phyloP scores from a whole-genome alignment of 2,329 filamentous ascomycete genomes.

The Colletotrichum spaethianum region DNA sequence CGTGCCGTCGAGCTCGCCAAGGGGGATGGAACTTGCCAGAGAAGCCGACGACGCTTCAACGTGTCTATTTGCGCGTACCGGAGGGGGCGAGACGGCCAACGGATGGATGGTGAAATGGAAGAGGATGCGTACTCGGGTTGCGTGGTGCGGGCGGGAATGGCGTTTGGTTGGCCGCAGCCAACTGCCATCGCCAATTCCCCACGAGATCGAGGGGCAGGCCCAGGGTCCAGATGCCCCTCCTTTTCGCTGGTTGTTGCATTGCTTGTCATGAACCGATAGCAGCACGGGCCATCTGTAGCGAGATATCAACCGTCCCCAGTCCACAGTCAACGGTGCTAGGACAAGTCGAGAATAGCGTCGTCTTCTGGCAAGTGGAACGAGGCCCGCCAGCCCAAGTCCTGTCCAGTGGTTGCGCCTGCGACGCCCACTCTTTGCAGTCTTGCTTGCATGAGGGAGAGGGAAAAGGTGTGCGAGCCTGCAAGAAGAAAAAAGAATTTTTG shows the following conservation, averaged over 20 bases:
- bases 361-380: constrained; percentile 19
- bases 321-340: constrained; percentile 10
- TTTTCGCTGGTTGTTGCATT: constrained; percentile 8
- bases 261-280: constrained; percentile 39
- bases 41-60: constrained; percentile 4
- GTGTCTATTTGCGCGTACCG: constrained; percentile 32
- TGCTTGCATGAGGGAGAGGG: constrained; percentile 26
- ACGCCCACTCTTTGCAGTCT: constrained; percentile 35
- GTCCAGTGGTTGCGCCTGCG: constrained; percentile 17
- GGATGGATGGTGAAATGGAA: background rate
- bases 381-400: constrained; percentile 25
- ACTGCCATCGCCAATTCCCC: constrained; percentile 35
- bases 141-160: constrained; percentile 33
- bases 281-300: constrained; percentile 19
- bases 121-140: constrained; percentile 2
- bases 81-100: background rate
- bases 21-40: constrained; percentile 25
- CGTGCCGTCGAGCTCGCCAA: constrained; percentile 1
- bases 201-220: constrained; percentile 41
- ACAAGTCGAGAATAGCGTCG: constrained; percentile 20
- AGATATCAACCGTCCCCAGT: background rate
- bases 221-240: constrained; percentile 40
- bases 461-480: constrained; percentile 35
- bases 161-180: constrained; percentile 38
- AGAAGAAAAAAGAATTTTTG: constrained; percentile 28